Evolutionary conservation across 441 rosid genomes (phyloP).

Genomic region (Gossypium davidsonii): DNA sequence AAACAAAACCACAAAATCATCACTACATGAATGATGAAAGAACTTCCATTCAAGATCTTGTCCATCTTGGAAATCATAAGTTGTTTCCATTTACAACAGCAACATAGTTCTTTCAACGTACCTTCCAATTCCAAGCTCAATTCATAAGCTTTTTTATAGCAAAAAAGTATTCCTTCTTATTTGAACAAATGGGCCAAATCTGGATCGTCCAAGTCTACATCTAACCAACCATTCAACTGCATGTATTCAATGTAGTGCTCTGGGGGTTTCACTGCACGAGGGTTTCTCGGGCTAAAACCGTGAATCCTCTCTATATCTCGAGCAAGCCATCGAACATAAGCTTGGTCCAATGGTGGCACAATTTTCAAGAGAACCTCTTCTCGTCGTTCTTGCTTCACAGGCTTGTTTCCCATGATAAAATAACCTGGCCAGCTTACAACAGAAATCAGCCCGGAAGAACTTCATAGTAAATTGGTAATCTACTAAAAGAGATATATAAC

Average conservation of each 20-base stretch:
- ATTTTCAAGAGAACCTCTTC: constrained; percentile 48
- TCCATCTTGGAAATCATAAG: not conserved
- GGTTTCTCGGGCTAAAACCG: constrained; percentile 43
- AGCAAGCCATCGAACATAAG: constrained; percentile 59
- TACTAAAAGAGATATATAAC: not conserved
- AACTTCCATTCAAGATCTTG: not conserved
- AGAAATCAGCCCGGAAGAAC: not conserved
- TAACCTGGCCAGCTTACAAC: constrained; percentile 14
- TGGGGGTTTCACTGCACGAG: constrained; percentile 50
- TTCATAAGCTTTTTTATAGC: not conserved
- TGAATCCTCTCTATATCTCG: constrained; percentile 70
- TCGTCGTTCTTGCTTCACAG: constrained; percentile 48
- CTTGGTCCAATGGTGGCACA: constrained; percentile 58
- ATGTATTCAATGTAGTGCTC: constrained; percentile 62
- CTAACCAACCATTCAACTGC: constrained; percentile 60
- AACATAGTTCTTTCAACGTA: not conserved
- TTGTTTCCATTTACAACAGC: not conserved
- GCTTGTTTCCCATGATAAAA: constrained; percentile 62
- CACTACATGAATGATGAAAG: not conserved
- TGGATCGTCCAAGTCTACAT: constrained; percentile 70
- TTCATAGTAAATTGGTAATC: not conserved
- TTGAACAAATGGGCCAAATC: constrained; percentile 62
- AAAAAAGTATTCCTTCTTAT: constrained; percentile 11
- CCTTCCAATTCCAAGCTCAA: not conserved
- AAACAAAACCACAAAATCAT: not conserved